Percentiles rank a stretch among this genome's conserved stretches.
These are phyloP conservation scores for Suillus bovinus DNA, from an alignment of 768 basidiomycete species.

Conservation along the genomic window DNA sequence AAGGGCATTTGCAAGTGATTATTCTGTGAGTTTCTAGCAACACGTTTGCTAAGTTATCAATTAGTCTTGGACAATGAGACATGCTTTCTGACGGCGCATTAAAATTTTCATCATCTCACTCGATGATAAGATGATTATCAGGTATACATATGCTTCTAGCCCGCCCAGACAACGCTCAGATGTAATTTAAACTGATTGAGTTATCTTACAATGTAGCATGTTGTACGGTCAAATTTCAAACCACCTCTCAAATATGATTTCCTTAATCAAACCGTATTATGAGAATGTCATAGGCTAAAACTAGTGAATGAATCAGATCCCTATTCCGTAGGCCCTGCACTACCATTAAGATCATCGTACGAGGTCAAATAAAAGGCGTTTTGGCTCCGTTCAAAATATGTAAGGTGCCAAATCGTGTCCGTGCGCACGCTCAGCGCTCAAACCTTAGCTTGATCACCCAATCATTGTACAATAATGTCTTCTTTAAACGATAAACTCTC, in stretches of 20 bases:
- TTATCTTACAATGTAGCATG: not conserved
- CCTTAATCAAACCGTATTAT: no score
- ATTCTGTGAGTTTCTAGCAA: not conserved
- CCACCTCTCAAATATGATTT: not conserved
- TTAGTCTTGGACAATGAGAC: not conserved
- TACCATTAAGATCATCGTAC: not conserved
- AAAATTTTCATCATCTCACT: not conserved
- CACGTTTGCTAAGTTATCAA: not conserved
- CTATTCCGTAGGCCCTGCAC: not conserved
- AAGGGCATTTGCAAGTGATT: not conserved
- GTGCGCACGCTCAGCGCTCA: no score
- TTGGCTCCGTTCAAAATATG: not conserved
- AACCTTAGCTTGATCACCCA: not conserved
- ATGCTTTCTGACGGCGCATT: not conserved
- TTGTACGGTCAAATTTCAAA: not conserved
- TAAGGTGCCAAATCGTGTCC: not conserved
- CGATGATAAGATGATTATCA: not conserved
- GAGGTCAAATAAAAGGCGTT: not conserved
- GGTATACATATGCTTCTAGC: not conserved
- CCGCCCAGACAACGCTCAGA: no score
- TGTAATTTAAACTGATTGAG: not conserved
- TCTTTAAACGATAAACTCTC: constrained; percentile 42
- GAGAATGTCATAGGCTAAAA: not conserved
- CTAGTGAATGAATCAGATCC: not conserved
- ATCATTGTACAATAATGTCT: constrained; percentile 19